Evolutionary conservation across 345 rosid species (phyloP), one percentile per base, ranked within the genome.

Genomic region (Noccaea caerulescens): DNA sequence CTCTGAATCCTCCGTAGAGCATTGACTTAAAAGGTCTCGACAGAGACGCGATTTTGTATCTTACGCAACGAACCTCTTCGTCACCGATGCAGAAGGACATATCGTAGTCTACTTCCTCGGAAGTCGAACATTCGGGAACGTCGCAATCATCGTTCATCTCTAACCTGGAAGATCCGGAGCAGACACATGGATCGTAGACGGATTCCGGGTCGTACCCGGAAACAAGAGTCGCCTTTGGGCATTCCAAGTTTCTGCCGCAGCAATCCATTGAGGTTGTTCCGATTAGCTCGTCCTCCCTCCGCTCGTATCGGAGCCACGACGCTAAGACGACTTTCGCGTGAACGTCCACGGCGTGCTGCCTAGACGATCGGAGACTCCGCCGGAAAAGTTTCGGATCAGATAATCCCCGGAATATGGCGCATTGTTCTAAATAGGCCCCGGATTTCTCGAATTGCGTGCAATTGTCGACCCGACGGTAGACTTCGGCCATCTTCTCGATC

Each of bases 211-310:
- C 76, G 8, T 92, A 92, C 32, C 98, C 94, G 4, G 87, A 14
- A 6, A 87, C 82, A 77, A 95, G 75, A 51, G 84, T 81, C n/a
- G 97, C 92, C 77, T 72, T 84, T 2, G 98, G 99, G 44, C 99
- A 95, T 64, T 95, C 96, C 36, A 90, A 51, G 58, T 84, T 95
- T 44, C 92, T 84, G 30, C 97, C 97, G 23, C 84, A 81, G 47
- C 98, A 95, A 77, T 87, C 92, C 96, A 94, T 85, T 10, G 96
- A 79, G 4, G 80, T 80, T 0, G 84, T 80, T 20, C 96, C 99
- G 37, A 84, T 77, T 2, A 92, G 85, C 70, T 92, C 98, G 67
- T 95, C 92, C 37, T 95, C 98, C 57, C 99, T 87, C 86, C 99
- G 85, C 85, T 95, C 99, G 43, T 38, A 95, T 51, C 96, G 76